Evolutionary conservation across 108 stramenopile species (phyloP), one percentile per base, ranked within the genome.

Genomic region (Cyclotella baltica): DNA sequence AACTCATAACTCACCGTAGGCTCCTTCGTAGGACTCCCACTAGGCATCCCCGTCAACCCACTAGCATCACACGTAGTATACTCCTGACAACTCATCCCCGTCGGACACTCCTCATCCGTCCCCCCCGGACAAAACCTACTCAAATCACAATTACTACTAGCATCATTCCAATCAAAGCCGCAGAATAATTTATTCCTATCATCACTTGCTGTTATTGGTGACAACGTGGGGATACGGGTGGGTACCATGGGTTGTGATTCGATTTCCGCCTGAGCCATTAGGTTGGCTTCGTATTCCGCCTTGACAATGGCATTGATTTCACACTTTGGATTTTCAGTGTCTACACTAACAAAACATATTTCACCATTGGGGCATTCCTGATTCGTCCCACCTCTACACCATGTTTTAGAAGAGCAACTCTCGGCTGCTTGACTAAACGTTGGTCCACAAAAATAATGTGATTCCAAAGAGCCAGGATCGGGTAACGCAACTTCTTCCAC

Each of bases 321-420:
- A 48, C 83, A 77, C 0, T 72, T 71, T 28, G 73, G 56, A 55
- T 75, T 82, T 13, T 64, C 57, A 16, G 29, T 40, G 57, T 77
- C 57, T 4, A 77, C 72, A 3, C 58, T 59, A 6, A 73, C 83
- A 37, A 73, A 83, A 52, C 76, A 83, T 11, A 59, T 77, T 61
- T 70, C 40, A 30, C 83, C 83, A 40, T 77, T 83, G 72, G 83
- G 72, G 36, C 83, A 83, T 35, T 83, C 83, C 55, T 83, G 83
- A 34, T 67, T 67, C 0, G 76, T 83, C 51, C 83, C 76, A 2
- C 52, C 64, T 9, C 72, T 57, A 56, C 83, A 83, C 81, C 81
- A 82, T 6, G 70, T 82, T 13, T 37, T 9, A 19, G 30, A 50
- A n/a, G 43, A 48, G 34, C 80, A 81, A 13, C 23, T 35, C 0